phyloP scores from a whole-genome alignment of 2,329 filamentous ascomycete genomes.

The Alternaria sp. region DNA sequence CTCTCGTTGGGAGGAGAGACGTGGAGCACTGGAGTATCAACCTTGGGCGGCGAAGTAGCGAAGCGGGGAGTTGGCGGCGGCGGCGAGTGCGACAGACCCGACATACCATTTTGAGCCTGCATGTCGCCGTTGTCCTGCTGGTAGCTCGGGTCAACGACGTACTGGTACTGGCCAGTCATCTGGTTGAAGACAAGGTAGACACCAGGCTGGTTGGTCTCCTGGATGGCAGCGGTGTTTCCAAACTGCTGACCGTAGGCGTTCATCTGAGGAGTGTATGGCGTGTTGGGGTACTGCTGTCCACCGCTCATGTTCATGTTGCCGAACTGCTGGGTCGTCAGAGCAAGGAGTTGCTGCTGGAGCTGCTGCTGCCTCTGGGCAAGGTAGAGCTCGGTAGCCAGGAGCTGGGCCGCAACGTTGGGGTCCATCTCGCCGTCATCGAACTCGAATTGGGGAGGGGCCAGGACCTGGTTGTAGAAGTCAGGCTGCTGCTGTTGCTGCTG shows the following conservation, averaged over 20 bases:
- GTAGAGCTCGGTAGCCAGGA: slow-evolving; percentile 90
- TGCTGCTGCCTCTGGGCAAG: slow-evolving; percentile 94
- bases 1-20: slow-evolving; percentile 76
- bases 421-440: slow-evolving; percentile 78
- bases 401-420: slow-evolving; percentile 82
- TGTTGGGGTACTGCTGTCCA: slow-evolving; percentile 57
- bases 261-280: slow-evolving; percentile 62
- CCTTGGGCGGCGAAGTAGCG: slow-evolving; percentile 46
- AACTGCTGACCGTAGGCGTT: slow-evolving; percentile 70
- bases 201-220: slow-evolving; percentile 73
- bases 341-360: slow-evolving; percentile 89
- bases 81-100: slow-evolving; percentile 55
- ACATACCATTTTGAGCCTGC: slow-evolving; percentile 20
- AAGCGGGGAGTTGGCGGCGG: slow-evolving; percentile 54
- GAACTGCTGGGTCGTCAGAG: slow-evolving; percentile 66
- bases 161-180: slow-evolving; percentile 81
- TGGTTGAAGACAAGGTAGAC: slow-evolving; percentile 86
- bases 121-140: slow-evolving; percentile 50
- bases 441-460: slow-evolving; percentile 82
- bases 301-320: slow-evolving; percentile 69
- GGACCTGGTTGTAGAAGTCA: slow-evolving; percentile 79
- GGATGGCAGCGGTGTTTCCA: slow-evolving; percentile 70
- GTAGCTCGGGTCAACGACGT: slow-evolving; percentile 74
- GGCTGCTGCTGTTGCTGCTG: slow-evolving; percentile 52
- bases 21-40: slow-evolving; percentile 67